Evolutionary conservation across 208 protist genomes (phyloP), one percentile per base, ranked within the genome.

Genomic region (Giardia duodenalis): DNA sequence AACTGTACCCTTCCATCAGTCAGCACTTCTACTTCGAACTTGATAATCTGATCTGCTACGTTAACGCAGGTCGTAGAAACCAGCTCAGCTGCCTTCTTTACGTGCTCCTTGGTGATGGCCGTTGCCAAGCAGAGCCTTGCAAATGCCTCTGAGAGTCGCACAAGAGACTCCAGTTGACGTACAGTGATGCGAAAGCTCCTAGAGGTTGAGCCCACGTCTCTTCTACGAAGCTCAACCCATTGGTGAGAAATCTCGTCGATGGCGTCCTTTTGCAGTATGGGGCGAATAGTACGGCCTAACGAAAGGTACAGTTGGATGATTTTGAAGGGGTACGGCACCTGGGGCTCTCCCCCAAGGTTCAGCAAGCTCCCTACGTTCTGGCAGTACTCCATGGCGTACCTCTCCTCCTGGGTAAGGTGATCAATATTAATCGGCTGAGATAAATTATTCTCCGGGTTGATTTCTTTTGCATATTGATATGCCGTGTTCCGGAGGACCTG

Each of bases 141-240:
- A 44, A 98, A 92, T 3, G 97, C 96, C 94, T 99, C 98, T 0
- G 97, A 97, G 44, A 99, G 98, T 91, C 98, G 96, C 67, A 99
- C 96, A 22, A 99, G 94, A 39, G 96, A 96, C 92, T 96, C 96
- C 0, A 97, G 92, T 94, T 98, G 97, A 46, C 98, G 96, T 3
- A 98, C 96, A 1, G 98, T 98, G 92, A 99, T 76, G 10, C 57
- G 57, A 76, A 39, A 76, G 57, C 57, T 76, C 57, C 57, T 10
- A 39, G 57, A 10, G 30, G 57, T 30, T 39, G 19, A 39, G 57
- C 57, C 30, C 57, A 76, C 30, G 57, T 76, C 57, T 30, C 30
- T 10, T 30, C 30, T 10, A 10, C 57, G 57, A 39, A 76, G 30
- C 57, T 30, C 30, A 10, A 76, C 57, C 57, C 57, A 76, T 76